Base-by-base conservation (phyloP, 345 rosid species). In the Capsella bursapastoris region DNA sequence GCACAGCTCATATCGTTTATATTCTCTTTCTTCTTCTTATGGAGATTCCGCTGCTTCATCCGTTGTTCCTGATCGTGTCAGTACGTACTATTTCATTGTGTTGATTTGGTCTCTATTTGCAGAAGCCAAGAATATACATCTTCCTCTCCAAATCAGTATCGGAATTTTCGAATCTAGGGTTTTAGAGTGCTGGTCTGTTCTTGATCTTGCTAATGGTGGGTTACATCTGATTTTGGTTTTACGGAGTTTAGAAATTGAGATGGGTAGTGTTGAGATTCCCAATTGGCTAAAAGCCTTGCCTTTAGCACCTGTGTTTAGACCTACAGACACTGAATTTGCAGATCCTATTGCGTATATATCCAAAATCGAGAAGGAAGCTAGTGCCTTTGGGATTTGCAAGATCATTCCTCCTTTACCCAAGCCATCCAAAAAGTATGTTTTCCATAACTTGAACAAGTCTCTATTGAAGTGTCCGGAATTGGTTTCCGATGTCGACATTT, bases 261-360 rank as follows among this genome's bases (percentile, higher is more conserved):
- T 93, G 98, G 93, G 90, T 73, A 86, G 83, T 82, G 95, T 89
- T 77, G 96, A 96, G 71, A 86, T 92, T 62, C 97, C 97, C 28
- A 78, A 79, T 77, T 96, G 99, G 99, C 84, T 96, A n/a, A 75
- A 90, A 70, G 85, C 78, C 67, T 76, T 92, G 90, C 96, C 95
- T 12, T 68, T 87, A 73, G 99, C 99, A 41, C 99, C 99, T 8
- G 96, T 85, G 72, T 96, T 83, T 70, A 80, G 91, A 53, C 99
- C 99, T 11, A 92, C 98, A 0, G 99, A 96, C 70, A 96, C 99
- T 27, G 99, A 96, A 82, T 92, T 96, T 55, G 90, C 98, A 14
- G 99, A 96, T 84, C 99, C 98, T 53, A 86, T 96, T 78, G 98
- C 97, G 10, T 96, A 96, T 47, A 93, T 96, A 71, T 96, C 99